phyloP scores from a whole-genome alignment of 108 stramenopile species.

The Mediolabrus comicus region DNA sequence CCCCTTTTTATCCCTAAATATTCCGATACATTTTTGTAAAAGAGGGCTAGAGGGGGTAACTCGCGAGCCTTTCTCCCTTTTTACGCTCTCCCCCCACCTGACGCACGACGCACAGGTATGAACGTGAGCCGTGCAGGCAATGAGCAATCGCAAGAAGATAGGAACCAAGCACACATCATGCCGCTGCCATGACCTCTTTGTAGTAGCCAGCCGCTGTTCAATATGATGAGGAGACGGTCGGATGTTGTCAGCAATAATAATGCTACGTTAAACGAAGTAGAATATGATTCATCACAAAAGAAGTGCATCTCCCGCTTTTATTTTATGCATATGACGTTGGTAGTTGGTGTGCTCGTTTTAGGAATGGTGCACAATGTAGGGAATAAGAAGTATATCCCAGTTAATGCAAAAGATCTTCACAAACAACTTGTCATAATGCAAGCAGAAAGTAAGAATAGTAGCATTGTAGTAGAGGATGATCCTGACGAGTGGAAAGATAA shows the following conservation, averaged over 20 bases:
- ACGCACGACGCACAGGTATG: no score
- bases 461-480: background rate
- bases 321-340: slow-evolving; percentile 3
- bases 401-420: slow-evolving; percentile 27
- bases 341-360: slow-evolving; percentile 1
- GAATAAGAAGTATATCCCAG: slow-evolving; percentile 66
- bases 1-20: no score
- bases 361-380: slow-evolving; percentile 39
- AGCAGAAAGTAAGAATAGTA: background rate
- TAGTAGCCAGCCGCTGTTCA: no score
- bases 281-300: background rate
- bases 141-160: no score
- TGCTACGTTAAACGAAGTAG: background rate
- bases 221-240: no score
- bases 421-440: background rate
- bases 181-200: no score
- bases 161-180: no score
- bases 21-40: no score
- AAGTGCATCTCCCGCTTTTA: background rate
- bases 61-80: no score
- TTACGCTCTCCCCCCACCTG: no score
- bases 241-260: background rate
- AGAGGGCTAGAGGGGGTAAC: no score
- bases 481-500: background rate
- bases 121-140: no score